phyloP scores from a whole-genome alignment of 169 alveolate genomes.

The Plasmodium vivax region DNA sequence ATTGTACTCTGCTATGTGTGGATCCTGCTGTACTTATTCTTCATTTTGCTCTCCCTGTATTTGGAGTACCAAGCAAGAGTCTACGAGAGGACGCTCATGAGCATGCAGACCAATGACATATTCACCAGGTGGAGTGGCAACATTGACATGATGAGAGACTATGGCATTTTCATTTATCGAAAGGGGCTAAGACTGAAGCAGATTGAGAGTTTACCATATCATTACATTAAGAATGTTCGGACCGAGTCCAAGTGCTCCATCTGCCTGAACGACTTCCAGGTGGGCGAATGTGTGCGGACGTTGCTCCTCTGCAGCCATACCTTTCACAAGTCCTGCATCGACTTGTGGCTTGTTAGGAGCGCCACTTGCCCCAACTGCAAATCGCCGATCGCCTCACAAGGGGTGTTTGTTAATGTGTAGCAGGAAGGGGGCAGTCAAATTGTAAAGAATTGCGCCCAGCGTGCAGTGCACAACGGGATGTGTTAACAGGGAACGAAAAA shows the following conservation, averaged over 20 bases:
- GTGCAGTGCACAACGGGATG: background rate
- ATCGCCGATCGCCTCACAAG: slow-evolving; percentile 73
- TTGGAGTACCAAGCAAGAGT: slow-evolving; percentile 48
- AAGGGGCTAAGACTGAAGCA: slow-evolving; percentile 75
- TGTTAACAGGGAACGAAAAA: background rate
- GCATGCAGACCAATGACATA: slow-evolving; percentile 80
- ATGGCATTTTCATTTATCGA: slow-evolving; percentile 83
- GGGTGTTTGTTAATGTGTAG: slow-evolving; percentile 25
- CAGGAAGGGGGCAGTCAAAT: background rate
- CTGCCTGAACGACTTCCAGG: slow-evolving; percentile 44
- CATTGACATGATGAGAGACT: slow-evolving; percentile 78
- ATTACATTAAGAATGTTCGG: slow-evolving; percentile 26
- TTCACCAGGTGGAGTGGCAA: slow-evolving; percentile 46
- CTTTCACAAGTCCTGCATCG: slow-evolving; percentile 85
- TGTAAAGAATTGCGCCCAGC: background rate
- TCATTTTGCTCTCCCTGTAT: slow-evolving; percentile 75
- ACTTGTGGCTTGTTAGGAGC: slow-evolving; percentile 85
- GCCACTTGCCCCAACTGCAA: slow-evolving; percentile 88
- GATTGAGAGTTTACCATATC: slow-evolving; percentile 42
- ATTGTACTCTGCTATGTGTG: slow-evolving; percentile 83
- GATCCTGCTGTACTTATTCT: slow-evolving; percentile 81
- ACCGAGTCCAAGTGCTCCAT: slow-evolving; percentile 44
- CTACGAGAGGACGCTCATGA: slow-evolving; percentile 77
- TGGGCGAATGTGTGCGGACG: slow-evolving; percentile 78
- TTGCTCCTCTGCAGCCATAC: slow-evolving; percentile 84